Evolutionary conservation across 768 basidiomycete species (phyloP), one percentile per base, ranked within the genome.

Genomic region (Atractiella rhizophila): DNA sequence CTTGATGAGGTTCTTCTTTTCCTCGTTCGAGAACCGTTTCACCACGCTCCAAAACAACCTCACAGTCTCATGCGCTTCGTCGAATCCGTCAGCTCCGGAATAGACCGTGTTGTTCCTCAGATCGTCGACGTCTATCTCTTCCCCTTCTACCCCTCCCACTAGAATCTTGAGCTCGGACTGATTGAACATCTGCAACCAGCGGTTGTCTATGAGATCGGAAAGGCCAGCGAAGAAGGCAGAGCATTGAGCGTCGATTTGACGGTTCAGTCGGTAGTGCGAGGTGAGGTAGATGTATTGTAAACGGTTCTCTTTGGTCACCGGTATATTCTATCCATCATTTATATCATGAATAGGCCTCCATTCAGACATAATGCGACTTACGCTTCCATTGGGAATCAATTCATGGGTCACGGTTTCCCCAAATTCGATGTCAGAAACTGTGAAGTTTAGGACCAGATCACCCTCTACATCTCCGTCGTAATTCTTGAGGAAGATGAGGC

Each of bases 181-280:
- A 57, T 94, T 88, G 62, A 96, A 98, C 80, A 96, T 86, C 70
- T 74, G 63, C 18, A 88, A 66, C 80, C 79, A 94, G 51, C 79
- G 78, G 0, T 70, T 71, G 46, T 88, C 76, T 53, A 96, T 78
- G 61, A 96, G 77, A 48, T 86, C 81, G 13, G 75, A 75, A 32
- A 98, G 61, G 1, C 91, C 91, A 40, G 81, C 73, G 48, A 94
- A 91, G 63, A 98, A 64, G 1, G 64, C 63, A 28, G 56, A 48
- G 34, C 56, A 59, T 28, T 55, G 50, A 29, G 19, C 56, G 54
- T 73, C 73, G 53, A 98, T 91, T 59, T 96, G 86, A 52, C 67
- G 72, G 54, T 71, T 86, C 31, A 98, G 65, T 30, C 73, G 74
- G 55, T 82, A 85, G 56, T 85, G 74, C 37, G 80, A 78, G 9